Conservation (phyloP, 805 yeast species). For the Zygosaccharomyces bisporus region DNA sequence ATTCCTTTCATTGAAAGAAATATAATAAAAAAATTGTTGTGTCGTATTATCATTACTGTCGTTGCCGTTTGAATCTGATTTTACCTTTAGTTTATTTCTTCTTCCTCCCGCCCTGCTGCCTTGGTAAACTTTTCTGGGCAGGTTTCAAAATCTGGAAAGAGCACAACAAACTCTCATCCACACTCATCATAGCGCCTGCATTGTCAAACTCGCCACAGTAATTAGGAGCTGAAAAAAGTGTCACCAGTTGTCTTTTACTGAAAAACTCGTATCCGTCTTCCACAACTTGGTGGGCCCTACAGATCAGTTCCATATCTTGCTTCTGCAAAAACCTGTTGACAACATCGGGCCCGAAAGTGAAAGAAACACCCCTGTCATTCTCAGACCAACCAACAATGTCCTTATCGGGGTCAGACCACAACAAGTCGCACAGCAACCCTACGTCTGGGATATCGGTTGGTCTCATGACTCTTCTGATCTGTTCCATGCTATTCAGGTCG, state of each 20-base stretch:
- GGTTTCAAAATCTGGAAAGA: conserved; percentile 97
- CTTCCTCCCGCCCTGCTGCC: conserved; percentile 37
- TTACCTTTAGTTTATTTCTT: conserved; percentile 23
- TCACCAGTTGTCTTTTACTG: conserved; percentile 91
- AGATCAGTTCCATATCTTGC: conserved; percentile 96
- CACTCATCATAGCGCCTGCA: conserved; percentile 99
- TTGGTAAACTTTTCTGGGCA: conserved; percentile 69
- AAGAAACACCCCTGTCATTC: conserved; percentile 97
- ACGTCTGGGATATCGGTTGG: conserved; percentile 99
- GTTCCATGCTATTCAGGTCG: conserved; percentile 96
- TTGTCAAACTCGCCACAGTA: conserved; percentile 99
- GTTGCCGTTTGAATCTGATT: conserved; percentile 1
- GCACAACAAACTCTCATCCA: conserved; percentile 92
- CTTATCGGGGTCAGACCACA: conserved; percentile 99
- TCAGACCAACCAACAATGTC: conserved; percentile 99
- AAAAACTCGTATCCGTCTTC: conserved; percentile 99
- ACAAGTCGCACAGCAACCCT: conserved; percentile 89
- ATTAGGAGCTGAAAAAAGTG: conserved; percentile 94
- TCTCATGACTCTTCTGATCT: conserved; percentile 97
- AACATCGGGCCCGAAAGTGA: conserved; percentile 99
- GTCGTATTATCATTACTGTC: conserved; percentile 5
- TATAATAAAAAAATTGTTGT: not conserved
- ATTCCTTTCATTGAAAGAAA: not conserved
- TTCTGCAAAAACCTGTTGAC: conserved; percentile 93
- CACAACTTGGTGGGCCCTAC: conserved; percentile 98